Evolutionary conservation across 116 monocot species (phyloP).

Genomic region (Cymodocea nodosa): DNA sequence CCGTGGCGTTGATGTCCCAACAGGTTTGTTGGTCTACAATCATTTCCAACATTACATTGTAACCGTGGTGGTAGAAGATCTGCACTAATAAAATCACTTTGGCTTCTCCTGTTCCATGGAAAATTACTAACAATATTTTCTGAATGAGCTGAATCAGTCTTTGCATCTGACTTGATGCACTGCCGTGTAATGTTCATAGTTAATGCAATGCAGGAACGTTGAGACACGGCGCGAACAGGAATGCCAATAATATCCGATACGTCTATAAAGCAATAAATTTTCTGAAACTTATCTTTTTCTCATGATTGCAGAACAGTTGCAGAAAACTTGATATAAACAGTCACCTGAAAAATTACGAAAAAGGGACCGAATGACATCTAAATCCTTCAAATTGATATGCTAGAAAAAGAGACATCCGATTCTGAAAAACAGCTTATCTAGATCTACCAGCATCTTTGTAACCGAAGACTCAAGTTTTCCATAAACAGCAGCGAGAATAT

Average conservation of each 20-base stretch:
- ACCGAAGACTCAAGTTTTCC: no score
- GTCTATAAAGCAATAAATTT: neutral
- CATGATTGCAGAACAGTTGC: neutral
- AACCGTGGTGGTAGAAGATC: constrained; percentile 2
- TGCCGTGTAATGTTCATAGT: neutral
- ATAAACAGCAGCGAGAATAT: no score
- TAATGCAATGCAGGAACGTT: constrained; percentile 4
- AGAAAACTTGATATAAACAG: neutral
- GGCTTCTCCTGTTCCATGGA: constrained; percentile 18
- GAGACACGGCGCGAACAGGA: constrained; percentile 12
- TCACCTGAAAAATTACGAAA: constrained; percentile 2
- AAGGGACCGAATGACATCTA: no score
- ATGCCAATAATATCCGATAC: neutral
- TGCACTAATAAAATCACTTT: constrained; percentile 10
- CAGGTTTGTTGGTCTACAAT: neutral
- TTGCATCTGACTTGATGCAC: constrained; percentile 9
- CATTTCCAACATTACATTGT: neutral
- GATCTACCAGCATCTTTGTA: no score
- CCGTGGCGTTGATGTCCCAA: neutral
- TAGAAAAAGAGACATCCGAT: no score
- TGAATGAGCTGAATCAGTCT: constrained; percentile 10
- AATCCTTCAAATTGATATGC: no score
- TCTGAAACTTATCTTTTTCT: neutral
- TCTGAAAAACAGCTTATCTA: no score
- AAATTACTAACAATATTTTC: constrained; percentile 11